Evolutionary conservation across 768 basidiomycete genomes (phyloP), one percentile per base, ranked within the genome.

Genomic region (Trametes sanguinea): DNA sequence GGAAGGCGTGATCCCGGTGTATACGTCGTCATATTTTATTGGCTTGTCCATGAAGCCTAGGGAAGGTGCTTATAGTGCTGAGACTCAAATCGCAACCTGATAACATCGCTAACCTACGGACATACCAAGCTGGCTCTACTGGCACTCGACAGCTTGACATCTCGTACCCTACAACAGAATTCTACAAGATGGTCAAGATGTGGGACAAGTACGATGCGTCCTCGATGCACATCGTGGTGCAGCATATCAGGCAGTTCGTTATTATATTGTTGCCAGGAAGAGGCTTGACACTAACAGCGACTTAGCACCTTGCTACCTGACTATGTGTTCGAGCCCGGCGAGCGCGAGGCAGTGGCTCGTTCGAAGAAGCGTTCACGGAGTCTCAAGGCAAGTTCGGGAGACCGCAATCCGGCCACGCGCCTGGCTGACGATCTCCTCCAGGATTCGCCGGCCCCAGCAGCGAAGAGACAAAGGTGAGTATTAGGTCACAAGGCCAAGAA

Each of bases 131-230:
- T 63, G 90, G 88, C 22, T 78, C 89, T 4, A 76, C 81, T 63
- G 94, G 90, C 37, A 88, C 90, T 54, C 84, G 95, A 66, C 88
- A 84, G 71, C 80, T 99, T 65, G 96, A 99, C 74, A 95, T 99
- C 61, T 95, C 95, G 52, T 98, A 94, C 77, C 97, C 97, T 5
- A 96, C 94, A 3, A 90, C 88, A 37, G 94, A 98, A 70, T 99
- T 98, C 73, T 89, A 87, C 14, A 94, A 95, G 74, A 83, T 93
- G 61, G 94, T 95, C 70, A 95, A 95, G 75, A 77, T 84, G 78
- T 98, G 97, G 95, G 96, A 98, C 70, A 89, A 90, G 71, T 98
- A 89, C 67, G 91, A 98, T 62, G 90, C 94, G 68, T 80, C 85
- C 8, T 85, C 84, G 55, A 99, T 99, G 97, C 92, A 94, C 27